Conservation (phyloP, 495 filamentous ascomycete species). For the Podospora bellae-mahoneyi region DNA sequence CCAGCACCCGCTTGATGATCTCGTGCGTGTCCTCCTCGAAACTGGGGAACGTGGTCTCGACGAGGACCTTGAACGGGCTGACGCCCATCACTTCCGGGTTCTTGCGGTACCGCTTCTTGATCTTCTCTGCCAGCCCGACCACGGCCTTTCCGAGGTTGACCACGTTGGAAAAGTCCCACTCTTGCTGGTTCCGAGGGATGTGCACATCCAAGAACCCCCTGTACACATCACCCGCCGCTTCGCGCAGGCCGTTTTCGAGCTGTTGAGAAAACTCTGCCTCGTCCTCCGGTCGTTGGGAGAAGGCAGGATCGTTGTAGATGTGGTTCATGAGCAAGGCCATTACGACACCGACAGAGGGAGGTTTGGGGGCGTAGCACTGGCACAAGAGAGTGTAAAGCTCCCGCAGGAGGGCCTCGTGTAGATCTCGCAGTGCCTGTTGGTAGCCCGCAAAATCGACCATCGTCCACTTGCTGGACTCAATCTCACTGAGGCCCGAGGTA, state of each 20-base stretch:
- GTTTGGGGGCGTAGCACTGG: slow-evolving; percentile 84
- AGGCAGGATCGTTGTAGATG: slow-evolving; percentile 73
- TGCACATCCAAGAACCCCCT: slow-evolving; percentile 65
- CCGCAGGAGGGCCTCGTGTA: slow-evolving; percentile 79
- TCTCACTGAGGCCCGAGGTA: slow-evolving; percentile 39
- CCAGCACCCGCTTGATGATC: slow-evolving; percentile 74
- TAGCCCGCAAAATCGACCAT: slow-evolving; percentile 71
- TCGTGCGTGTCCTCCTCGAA: slow-evolving; percentile 85
- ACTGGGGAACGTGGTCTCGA: slow-evolving; percentile 78
- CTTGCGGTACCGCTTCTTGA: slow-evolving; percentile 85
- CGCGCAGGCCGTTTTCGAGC: slow-evolving; percentile 66
- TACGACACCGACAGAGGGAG: slow-evolving; percentile 70
- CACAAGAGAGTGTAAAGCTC: slow-evolving; percentile 84
- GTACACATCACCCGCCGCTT: slow-evolving; percentile 72
- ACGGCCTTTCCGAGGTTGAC: slow-evolving; percentile 84
- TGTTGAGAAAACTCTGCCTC: slow-evolving; percentile 63
- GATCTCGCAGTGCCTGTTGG: slow-evolving; percentile 65
- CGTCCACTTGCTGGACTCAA: slow-evolving; percentile 65
- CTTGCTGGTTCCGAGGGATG: slow-evolving; percentile 68
- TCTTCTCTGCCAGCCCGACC: slow-evolving; percentile 73
- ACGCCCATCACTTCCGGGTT: slow-evolving; percentile 90
- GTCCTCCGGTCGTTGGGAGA: slow-evolving; percentile 65
- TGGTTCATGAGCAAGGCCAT: slow-evolving; percentile 82
- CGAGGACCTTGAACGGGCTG: slow-evolving; percentile 74
- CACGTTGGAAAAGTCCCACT: slow-evolving; percentile 84